Base-by-base conservation (phyloP, 306 rosid species). In the Amphicarpaea edgeworthii region DNA sequence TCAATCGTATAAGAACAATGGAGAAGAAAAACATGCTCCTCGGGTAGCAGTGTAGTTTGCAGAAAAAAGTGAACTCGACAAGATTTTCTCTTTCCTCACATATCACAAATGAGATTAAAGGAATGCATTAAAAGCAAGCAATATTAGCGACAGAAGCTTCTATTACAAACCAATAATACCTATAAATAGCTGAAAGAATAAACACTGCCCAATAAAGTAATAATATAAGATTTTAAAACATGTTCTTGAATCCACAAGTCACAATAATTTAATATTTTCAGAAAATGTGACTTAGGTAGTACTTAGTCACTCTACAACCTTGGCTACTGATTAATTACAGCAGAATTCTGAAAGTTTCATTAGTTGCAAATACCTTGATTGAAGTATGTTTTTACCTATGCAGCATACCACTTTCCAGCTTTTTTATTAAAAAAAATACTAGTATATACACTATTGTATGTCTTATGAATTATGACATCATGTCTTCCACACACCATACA, bases 81-180 rank as follows among this genome's bases (percentile, higher is more conserved):
- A 66, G 12, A 9, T 60, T 62, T 42, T 65, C 26, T 40, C 20
- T 12, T 46, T 77, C 59, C 17, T 72, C 65, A 28, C 32, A 49
- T 49, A 19, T 17, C 26, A 19, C 1, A 17, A 19, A 51, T 51
- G 24, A 50, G 24, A 50, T 50, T 50, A 7, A 50, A 50, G 24
- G 12, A 19, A 19, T 4, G 0, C 60, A 16, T 23, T 46, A 23
- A 32, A 19, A 49, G 72, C 55, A 70, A 51, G 66, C 59, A 72
- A 24, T 7, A 71, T 43, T 55, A 72, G 70, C 21, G 20, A 64
- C 19, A 61, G 57, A 70, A 53, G 19, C 63, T 81, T 63, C 70
- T 64, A 55, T 17, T 43, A 20, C 19, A 75, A 63, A 40, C 62
- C 40, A 42, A 42, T 7, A 65, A 46, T 37, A 77, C 53, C 76